Base-by-base conservation (phyloP, 1,284 basidiomycete species). In the Porogramme epimiltina region DNA sequence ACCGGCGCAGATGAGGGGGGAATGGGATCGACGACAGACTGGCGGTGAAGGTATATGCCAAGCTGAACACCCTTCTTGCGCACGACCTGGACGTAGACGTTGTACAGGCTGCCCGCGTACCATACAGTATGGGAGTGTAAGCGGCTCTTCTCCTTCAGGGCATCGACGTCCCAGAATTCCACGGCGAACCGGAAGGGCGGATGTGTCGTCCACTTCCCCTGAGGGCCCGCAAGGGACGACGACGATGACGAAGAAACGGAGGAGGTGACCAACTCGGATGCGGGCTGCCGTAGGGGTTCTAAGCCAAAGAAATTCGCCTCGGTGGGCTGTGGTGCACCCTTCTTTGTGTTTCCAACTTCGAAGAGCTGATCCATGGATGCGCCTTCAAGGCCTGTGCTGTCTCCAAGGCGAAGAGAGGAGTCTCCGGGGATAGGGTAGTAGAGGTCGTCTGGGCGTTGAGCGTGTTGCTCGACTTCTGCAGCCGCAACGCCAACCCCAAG, bases 21-120 rank as follows among this genome's bases (percentile, higher is more conserved):
- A 73, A 91, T 80, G 5, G 81, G 78, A 56, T 90, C 91, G 38
- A 88, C 78, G 52, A 75, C 82, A 28, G 85, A 89, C 69, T 95
- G 93, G 10, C 94, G 80, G 65, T 95, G 93, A 2, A 98, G 78
- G 63, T 97, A 98, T 44, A 97, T 85, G 1, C 95, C 94, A 0
- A 97, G 77, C 66, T 97, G 93, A 1, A 82, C 61, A 63, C 81
- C 76, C 69, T 85, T 89, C 73, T 87, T 88, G 54, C 83, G 79
- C 39, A 89, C 82, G 44, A 93, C 81, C 66, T 96, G 93, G 33
- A 95, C 85, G 64, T 96, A 97, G 4, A 94, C 84, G 59, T 94
- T 93, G 72, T 84, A 92, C 60, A 89, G 69, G 62, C 81, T 91
- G 34, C 89, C 89, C 4, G 84, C 87, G 62, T 89, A 87, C 84